Base-by-base conservation (phyloP, 2,329 filamentous ascomycete genomes). In the Graphilbum fragrans region DNA sequence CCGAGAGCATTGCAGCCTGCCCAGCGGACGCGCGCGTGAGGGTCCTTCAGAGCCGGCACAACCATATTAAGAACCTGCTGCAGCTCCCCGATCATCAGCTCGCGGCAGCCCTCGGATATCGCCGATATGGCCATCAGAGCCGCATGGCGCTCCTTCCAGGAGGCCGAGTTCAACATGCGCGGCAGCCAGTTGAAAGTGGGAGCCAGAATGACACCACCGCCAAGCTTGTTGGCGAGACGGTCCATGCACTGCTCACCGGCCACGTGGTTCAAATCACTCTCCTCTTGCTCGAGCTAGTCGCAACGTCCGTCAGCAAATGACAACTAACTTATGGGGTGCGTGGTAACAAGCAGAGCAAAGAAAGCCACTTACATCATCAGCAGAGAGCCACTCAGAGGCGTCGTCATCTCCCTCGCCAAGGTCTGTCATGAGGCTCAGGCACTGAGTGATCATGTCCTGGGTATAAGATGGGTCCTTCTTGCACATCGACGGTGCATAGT, bases 201-300 rank as follows among this genome's bases (percentile, higher is more conserved):
- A 23, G 85, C 85, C 18, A 98, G 69, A 43, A 98, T 83, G n/a
- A 84, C 80, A 54, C 85, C 73, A n/a, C 92, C 92, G 43, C 92
- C 92, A 29, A 98, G 81, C 63, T 94, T 95, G 69, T 96, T 98
- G 42, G 92, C 90, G 41, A 98, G 70, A 44, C 92, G 80, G 58
- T 98, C 92, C 90, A 98, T 96, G 52, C 86, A 93, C 63, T 98
- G 92, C 63, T 98, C 92, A 46, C 92, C 92, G 35, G 90, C 92
- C 49, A 98, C 88, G 56, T 98, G 92, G 59, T 98, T 98, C 47
- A 87, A 77, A 55, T 98, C 92, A 56, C 86, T 95, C 63, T 98
- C 92, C 52, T 96, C 92, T 45, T 86, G 77, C 49, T 98, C 92
- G 49, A 95, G 79, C 81, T 86, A 34, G 4, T 32, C n/a, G 52